phyloP scores from a whole-genome alignment of 2,329 filamentous ascomycete species.

The Pseudogymnoascus sp. region DNA sequence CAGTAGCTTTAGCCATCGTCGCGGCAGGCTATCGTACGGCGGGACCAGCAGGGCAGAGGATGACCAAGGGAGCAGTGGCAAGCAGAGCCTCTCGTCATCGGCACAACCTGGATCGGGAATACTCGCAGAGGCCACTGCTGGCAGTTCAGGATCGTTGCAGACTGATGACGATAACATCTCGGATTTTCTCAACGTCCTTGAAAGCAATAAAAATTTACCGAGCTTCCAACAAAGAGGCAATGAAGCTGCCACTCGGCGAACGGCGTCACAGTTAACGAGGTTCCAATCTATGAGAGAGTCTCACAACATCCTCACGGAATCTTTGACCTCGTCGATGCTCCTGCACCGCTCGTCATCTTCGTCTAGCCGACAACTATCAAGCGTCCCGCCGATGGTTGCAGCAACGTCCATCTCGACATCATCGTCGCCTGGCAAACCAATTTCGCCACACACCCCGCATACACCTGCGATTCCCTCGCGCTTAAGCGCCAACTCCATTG shows the following conservation, averaged over 20 bases:
- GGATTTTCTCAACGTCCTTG: conserved; percentile 83
- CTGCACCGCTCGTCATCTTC: conserved; percentile 78
- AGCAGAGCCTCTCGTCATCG: conserved; percentile 63
- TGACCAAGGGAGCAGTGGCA: conserved; percentile 74
- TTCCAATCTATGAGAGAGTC: conserved; percentile 88
- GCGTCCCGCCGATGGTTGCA: conserved; percentile 59
- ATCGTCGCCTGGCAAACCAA: conserved; percentile 82
- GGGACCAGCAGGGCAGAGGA: conserved; percentile 66
- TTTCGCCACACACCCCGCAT: conserved; percentile 85
- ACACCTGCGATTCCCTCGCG: conserved; percentile 90
- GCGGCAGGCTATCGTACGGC: conserved; percentile 69
- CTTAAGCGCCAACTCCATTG: conserved; percentile 84
- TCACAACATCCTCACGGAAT: conserved; percentile 83
- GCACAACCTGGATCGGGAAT: conserved; percentile 72
- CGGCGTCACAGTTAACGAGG: conserved; percentile 71
- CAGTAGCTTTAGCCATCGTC: conserved; percentile 87
- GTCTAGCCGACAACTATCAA: conserved; percentile 54
- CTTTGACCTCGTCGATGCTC: conserved; percentile 83
- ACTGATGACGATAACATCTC: conserved; percentile 89
- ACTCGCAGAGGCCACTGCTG: conserved; percentile 63
- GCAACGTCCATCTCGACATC: conserved; percentile 75
- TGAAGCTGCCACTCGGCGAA: conserved; percentile 66
- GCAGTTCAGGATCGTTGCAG: conserved; percentile 60
- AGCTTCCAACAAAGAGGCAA: conserved; percentile 66
- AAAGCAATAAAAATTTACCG: conserved; percentile 78